phyloP scores from a whole-genome alignment of 2,329 filamentous ascomycete species.

The Monosporascus cannonballus region DNA sequence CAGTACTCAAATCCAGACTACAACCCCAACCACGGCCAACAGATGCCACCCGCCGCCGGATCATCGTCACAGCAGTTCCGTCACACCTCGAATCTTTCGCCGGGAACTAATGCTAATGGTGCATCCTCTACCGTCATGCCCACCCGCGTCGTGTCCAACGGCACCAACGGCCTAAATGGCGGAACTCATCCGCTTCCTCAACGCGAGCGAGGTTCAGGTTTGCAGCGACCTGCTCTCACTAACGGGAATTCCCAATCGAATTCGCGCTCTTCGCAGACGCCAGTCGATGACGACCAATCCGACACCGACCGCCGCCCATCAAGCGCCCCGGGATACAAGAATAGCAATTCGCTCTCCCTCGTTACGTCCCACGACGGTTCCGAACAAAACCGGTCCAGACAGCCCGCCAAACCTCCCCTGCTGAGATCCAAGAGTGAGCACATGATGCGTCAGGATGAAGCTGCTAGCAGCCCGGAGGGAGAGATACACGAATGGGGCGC shows the following conservation, averaged over 20 bases:
- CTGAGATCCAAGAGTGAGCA: slow-evolving; percentile 53
- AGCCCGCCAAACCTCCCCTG: slow-evolving; percentile 43
- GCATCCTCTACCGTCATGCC: background rate
- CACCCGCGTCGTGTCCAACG: slow-evolving; percentile 3
- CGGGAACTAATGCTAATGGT: background rate
- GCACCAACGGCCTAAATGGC: background rate
- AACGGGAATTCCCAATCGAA: background rate
- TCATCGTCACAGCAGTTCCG: slow-evolving; percentile 2
- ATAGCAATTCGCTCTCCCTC: slow-evolving; percentile 23
- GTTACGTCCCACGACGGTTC: slow-evolving; percentile 24
- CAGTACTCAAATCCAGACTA: background rate
- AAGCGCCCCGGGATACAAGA: slow-evolving; percentile 39
- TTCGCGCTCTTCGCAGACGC: background rate
- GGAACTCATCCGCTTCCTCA: background rate
- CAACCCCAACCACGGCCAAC: background rate
- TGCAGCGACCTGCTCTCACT: background rate
- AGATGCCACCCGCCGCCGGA: background rate
- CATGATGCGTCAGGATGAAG: slow-evolving; percentile 33
- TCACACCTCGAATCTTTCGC: background rate
- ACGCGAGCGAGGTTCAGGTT: background rate
- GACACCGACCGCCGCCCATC: slow-evolving; percentile 35
- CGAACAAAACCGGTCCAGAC: slow-evolving; percentile 29
- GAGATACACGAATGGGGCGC: slow-evolving; percentile 49
- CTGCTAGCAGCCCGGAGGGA: slow-evolving; percentile 34
- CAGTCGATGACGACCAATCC: slow-evolving; percentile 17